These are phyloP conservation scores for Beauveria asiatica DNA, from an alignment of 2,329 filamentous ascomycete species.

Conservation along the genomic window DNA sequence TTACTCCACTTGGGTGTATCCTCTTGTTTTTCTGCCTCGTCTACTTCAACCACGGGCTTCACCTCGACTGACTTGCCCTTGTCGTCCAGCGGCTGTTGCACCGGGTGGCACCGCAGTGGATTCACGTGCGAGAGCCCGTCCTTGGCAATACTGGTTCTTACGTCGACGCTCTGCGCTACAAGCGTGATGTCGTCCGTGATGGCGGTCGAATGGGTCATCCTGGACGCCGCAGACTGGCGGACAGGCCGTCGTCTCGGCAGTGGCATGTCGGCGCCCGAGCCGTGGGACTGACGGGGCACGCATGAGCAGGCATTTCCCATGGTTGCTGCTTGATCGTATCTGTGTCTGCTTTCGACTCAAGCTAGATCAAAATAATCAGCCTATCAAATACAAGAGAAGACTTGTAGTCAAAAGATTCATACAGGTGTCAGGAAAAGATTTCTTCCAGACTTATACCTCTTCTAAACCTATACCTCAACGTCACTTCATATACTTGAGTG, in stretches of 20 bases:
- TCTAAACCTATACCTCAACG: too few relatives aligned
- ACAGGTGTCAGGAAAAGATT: too few relatives aligned
- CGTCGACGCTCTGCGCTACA: background rate
- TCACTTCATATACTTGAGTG: background rate
- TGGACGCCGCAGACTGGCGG: background rate
- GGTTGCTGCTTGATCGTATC: too few relatives aligned
- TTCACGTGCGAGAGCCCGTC: background rate
- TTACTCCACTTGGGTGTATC: background rate
- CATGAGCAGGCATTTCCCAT: background rate
- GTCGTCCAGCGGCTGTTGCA: background rate
- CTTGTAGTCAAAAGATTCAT: too few relatives aligned
- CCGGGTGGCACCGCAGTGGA: conserved; percentile 1
- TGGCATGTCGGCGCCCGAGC: background rate
- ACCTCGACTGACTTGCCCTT: background rate
- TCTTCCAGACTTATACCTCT: too few relatives aligned
- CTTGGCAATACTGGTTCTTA: background rate
- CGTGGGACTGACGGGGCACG: background rate
- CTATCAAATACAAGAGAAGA: too few relatives aligned
- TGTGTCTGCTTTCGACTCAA: background rate
- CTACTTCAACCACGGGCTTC: background rate
- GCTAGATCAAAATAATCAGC: too few relatives aligned
- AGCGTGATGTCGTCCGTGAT: background rate
- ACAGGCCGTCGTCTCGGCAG: background rate
- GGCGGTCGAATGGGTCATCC: background rate
- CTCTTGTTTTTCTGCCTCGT: too few relatives aligned